Evolutionary conservation across 208 protist genomes (phyloP), one percentile per base, ranked within the genome.

Genomic region (Endotrypanum monterogeii): DNA sequence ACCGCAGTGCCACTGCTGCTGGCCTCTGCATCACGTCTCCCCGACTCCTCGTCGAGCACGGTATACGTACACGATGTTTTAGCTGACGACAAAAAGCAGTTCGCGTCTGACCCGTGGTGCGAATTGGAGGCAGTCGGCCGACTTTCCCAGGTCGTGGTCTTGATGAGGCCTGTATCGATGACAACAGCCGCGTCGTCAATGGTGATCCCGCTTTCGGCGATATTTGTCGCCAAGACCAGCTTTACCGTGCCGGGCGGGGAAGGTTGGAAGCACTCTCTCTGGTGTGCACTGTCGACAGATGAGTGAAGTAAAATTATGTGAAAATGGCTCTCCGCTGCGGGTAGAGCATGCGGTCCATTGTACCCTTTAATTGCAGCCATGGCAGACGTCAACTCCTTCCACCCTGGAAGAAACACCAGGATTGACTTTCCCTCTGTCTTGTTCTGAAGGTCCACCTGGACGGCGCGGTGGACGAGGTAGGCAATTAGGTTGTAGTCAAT

Each of bases 321-420:
- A 62, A 86, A 89, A 48, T 63, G 76, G 44, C 77, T 9, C 2
- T 12, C 51, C 1, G 18, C 55, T 5, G 44, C 46, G 39, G 51
- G 35, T 35, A 62, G 35, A 28, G 46, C 60, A 30, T 41, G 72
- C 12, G 67, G 58, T 23, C 81, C 68, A 37, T 14, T 5, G 60
- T 74, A 78, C 84, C 76, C 66, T 61, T 89, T 87, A 73, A 94
- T 82, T 74, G 96, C 79, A 76, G 88, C 44, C 66, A 83, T 80
- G 57, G 88, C 79, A 72, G 87, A 56, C 83, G 85, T 12, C 57
- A 99, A 98, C 67, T 99, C 99, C 78, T 98, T 94, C 91, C 99
- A 98, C 48, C 99, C 99, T 1, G 99, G 99, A 2, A 99, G 86
- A 79, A 99, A 99, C 1, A 99, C 81, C 11, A 99, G 93, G 67